These are phyloP conservation scores for Arabidopsis hybrid DNA, from an alignment of 441 rosid genomes.

Conservation along the genomic window DNA sequence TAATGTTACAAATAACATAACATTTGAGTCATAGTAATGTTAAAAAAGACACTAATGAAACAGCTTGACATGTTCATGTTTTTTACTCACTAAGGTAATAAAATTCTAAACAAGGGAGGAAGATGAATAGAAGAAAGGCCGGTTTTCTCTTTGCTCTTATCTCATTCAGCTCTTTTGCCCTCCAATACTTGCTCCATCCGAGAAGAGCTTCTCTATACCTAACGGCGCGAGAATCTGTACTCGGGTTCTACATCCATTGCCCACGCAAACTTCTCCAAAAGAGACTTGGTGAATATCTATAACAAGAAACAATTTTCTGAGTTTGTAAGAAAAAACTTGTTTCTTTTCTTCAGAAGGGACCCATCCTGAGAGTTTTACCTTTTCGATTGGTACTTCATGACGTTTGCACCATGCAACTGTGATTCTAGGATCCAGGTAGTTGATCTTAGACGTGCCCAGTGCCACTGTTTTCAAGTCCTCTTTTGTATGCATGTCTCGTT, in stretches of 20 bases:
- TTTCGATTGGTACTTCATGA: slow-evolving; percentile 97
- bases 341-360: not conserved
- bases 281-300: slow-evolving; percentile 94
- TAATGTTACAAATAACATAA: slow-evolving; percentile 18
- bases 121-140: slow-evolving; percentile 38
- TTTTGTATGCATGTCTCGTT: slow-evolving; percentile 72
- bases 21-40: slow-evolving; percentile 14
- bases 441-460: slow-evolving; percentile 94
- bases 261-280: slow-evolving; percentile 95
- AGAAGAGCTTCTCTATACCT: slow-evolving; percentile 16
- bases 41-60: slow-evolving; percentile 20
- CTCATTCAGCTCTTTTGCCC: slow-evolving; percentile 31
- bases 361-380: slow-evolving; percentile 57
- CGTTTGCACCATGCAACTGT: slow-evolving; percentile 99
- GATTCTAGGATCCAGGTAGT: slow-evolving; percentile 97
- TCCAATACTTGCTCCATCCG: slow-evolving; percentile 31
- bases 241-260: slow-evolving; percentile 97
- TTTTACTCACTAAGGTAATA: slow-evolving; percentile 4
- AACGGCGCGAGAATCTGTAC: slow-evolving; percentile 74
- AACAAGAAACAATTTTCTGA: not conserved
- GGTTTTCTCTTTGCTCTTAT: slow-evolving; percentile 40
- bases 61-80: not conserved
- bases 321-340: not conserved
- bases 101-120: slow-evolving; percentile 28
- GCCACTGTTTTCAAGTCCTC: slow-evolving; percentile 97